A percentile compares a stretch with the other conserved stretches of the same genome.
Evolutionary conservation across 257 asterid species (phyloP).

Genomic region (Solanum pinnatisectum): DNA sequence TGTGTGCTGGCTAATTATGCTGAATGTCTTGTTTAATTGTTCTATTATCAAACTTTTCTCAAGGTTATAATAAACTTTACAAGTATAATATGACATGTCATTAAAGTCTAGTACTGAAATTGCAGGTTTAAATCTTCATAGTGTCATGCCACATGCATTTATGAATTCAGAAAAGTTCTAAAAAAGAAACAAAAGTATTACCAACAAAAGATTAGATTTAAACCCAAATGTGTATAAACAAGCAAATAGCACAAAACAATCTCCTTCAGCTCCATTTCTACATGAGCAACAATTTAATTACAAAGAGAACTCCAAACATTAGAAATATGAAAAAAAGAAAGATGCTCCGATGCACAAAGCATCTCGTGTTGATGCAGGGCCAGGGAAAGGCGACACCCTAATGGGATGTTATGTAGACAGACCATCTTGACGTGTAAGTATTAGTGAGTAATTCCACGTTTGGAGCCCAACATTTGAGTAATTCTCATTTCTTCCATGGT

Average conservation of each 20-base stretch:
- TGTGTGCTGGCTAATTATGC: neutral
- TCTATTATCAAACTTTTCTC: neutral
- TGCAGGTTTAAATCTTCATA: neutral
- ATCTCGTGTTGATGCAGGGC: neutral
- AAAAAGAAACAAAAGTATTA: neutral
- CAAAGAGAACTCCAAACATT: neutral
- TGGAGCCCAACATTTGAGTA: neutral
- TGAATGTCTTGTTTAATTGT: neutral
- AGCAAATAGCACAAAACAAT: neutral
- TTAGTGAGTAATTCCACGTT: neutral
- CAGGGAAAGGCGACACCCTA: neutral
- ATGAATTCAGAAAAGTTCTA: neutral
- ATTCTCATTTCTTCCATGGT: slow-evolving; percentile 33
- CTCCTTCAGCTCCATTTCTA: neutral
- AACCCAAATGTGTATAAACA: neutral
- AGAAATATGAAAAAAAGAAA: neutral
- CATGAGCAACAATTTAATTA: neutral
- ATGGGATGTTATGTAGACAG: neutral
- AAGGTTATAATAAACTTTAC: neutral
- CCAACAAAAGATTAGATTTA: neutral
- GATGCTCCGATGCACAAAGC: neutral
- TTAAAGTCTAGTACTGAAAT: neutral
- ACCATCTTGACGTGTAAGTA: neutral
- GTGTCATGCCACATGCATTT: neutral
- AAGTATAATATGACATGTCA: neutral